Conservation (phyloP, 208 protist species). For the Crithidia sp. region DNA sequence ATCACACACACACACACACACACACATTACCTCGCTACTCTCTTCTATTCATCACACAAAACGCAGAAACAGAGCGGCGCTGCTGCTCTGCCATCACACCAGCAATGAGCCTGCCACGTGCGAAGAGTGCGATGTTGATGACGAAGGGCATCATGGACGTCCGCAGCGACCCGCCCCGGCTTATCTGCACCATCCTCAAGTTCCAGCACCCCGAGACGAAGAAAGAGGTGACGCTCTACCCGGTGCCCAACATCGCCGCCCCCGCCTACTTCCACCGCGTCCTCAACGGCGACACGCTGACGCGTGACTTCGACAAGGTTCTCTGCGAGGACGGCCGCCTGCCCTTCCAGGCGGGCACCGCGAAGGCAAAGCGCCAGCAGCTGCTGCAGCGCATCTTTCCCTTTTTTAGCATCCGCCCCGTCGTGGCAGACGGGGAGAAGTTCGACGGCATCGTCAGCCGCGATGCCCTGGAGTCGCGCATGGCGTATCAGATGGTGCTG, state of each 20-base stretch:
- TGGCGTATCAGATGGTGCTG: slow-evolving; percentile 87
- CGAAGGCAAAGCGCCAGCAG: slow-evolving; percentile 41
- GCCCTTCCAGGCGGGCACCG: slow-evolving; percentile 64
- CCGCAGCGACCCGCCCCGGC: slow-evolving; percentile 65
- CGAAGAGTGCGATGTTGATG: slow-evolving; percentile 78
- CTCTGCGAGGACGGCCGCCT: slow-evolving; percentile 87
- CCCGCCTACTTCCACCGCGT: slow-evolving; percentile 71
- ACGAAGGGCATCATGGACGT: slow-evolving; percentile 87
- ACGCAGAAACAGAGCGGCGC: background rate
- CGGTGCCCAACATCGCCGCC: slow-evolving; percentile 74
- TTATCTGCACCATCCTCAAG: slow-evolving; percentile 69
- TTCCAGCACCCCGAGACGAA: slow-evolving; percentile 70
- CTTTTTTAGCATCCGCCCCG: slow-evolving; percentile 69
- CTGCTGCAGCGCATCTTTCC: slow-evolving; percentile 60
- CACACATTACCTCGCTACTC: too few species aligned
- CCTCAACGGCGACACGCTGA: slow-evolving; percentile 44
- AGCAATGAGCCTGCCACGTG: slow-evolving; percentile 2
- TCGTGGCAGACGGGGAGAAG: slow-evolving; percentile 57
- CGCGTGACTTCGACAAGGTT: slow-evolving; percentile 61
- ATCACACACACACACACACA: too few species aligned
- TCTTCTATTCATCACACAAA: too few species aligned
- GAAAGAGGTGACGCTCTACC: slow-evolving; percentile 84
- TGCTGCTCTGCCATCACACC: background rate
- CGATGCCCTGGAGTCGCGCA: slow-evolving; percentile 80
- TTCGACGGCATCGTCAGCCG: slow-evolving; percentile 81